Evolutionary conservation across 768 basidiomycete genomes (phyloP), one percentile per base, ranked within the genome.

Genomic region (Boletus rufocinnamomeus): DNA sequence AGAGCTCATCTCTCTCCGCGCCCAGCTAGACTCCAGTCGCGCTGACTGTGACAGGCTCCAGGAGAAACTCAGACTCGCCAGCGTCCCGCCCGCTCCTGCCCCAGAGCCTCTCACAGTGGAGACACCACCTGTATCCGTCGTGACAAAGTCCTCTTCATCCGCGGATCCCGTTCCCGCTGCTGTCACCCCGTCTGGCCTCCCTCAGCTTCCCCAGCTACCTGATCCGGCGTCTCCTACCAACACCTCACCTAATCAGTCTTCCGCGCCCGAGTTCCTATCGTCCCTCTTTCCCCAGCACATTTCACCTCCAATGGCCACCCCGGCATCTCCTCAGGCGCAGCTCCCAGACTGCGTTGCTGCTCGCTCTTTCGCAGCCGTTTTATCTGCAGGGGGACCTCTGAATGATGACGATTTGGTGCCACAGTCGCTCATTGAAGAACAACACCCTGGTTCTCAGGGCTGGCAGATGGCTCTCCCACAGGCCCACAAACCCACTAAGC

Each of bases 261-360:
- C 68, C 21, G 38, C 57, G 1, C 54, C 61, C 2, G 71, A 72
- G 19, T 51, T 60, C 48, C 14, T 57, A 1, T 43, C 61, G 19
- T 62, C 72, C 32, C 47, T 68, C 56, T 58, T 64, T 60, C 62
- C 64, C 23, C 61, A 65, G 9, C 72, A 66, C 28, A 4, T 63
- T 0, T 60, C 66, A 2, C 65, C 72, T 3, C 49, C 67, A 7
- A 63, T 72, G 64, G 59, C 66, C 35, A 74, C 72, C 2, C 72
- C 72, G 0, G 73, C 72, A 21, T 74, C 73, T 6, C 72, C 72
- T 6, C 69, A 72, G 62, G 71, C 71, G 0, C 72, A 73, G 50
- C 69, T 73, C 27, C 72, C 72, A 21, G 72, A 73, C 43, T 74
- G 71, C 50, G 71, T 74, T 1, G 69, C 72, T 44, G 71, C 73